Evolutionary conservation across 805 yeast genomes (phyloP).

Genomic region (Suhomyces prunicola): DNA sequence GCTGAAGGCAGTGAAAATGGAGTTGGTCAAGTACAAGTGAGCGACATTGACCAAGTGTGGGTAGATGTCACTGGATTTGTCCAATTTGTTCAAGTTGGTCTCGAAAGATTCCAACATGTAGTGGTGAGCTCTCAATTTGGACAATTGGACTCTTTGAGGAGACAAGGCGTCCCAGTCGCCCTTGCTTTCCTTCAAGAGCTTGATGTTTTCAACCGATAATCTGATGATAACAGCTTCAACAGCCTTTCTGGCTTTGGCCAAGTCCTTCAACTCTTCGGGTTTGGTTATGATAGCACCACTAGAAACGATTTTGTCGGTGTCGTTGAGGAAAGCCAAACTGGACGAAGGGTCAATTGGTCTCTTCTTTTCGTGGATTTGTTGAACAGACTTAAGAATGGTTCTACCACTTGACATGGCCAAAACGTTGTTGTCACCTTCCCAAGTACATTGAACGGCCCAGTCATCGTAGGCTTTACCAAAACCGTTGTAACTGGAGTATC

Average conservation of each 20-base stretch:
- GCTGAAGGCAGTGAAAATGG: slow-evolving; percentile 32
- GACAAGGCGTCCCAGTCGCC: slow-evolving; percentile 36
- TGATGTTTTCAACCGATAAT: slow-evolving; percentile 27
- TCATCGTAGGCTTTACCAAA: slow-evolving; percentile 86
- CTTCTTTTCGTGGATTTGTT: slow-evolving; percentile 24
- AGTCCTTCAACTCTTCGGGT: slow-evolving; percentile 13
- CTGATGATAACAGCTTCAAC: slow-evolving; percentile 38
- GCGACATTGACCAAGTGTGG: slow-evolving; percentile 27
- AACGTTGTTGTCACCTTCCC: slow-evolving; percentile 97
- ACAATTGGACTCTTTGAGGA: slow-evolving; percentile 35
- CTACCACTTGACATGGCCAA: slow-evolving; percentile 83
- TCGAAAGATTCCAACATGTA: slow-evolving; percentile 31
- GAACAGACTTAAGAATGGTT: slow-evolving; percentile 56
- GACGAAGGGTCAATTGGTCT: slow-evolving; percentile 22
- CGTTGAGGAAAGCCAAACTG: slow-evolving; percentile 33
- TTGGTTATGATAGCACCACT: slow-evolving; percentile 12
- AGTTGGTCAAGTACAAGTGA: slow-evolving; percentile 31
- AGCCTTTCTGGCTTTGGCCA: slow-evolving; percentile 16
- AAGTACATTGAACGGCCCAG: slow-evolving; percentile 97
- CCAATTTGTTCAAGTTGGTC: slow-evolving; percentile 13
- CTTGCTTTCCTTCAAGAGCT: slow-evolving; percentile 22
- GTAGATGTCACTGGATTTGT: slow-evolving; percentile 17
- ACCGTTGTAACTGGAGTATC: slow-evolving; percentile 89
- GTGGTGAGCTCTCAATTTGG: slow-evolving; percentile 44
- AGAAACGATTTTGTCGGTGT: slow-evolving; percentile 12